Percentiles rank a stretch among this genome's conserved stretches.
Evolutionary conservation across 495 filamentous ascomycete genomes (phyloP).

Genomic region (Lindgomyces ingoldianus): DNA sequence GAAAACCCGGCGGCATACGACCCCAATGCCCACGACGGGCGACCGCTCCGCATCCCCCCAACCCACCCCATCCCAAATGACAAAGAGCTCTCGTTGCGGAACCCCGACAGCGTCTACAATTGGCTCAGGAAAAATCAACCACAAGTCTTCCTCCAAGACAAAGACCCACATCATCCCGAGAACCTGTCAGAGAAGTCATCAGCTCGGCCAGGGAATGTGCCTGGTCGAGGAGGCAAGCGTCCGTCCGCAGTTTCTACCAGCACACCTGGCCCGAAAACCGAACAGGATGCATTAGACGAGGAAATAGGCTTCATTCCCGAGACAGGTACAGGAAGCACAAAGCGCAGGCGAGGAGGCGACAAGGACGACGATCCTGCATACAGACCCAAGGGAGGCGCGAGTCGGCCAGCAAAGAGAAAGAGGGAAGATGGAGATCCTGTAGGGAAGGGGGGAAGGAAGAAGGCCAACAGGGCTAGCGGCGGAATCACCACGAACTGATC

Average conservation of each 20-base stretch:
- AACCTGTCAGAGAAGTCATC: conserved; percentile 36
- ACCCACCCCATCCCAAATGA: conserved; percentile 24
- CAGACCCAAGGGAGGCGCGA: conserved; percentile 41
- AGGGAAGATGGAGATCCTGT: conserved; percentile 51
- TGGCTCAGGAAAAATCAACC: conserved; percentile 85
- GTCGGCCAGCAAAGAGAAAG: conserved; percentile 65
- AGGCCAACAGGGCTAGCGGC: conserved; percentile 34
- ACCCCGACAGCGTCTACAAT: conserved; percentile 84
- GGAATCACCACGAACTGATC: conserved; percentile 3
- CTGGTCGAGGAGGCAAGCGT: conserved; percentile 29
- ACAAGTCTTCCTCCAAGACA: conserved; percentile 79
- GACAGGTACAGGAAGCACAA: conserved; percentile 44
- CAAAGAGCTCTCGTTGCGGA: conserved; percentile 57
- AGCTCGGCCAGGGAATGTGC: conserved; percentile 25
- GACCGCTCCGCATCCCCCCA: conserved; percentile 24
- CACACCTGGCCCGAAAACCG: conserved; percentile 45
- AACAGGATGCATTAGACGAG: conserved; percentile 55
- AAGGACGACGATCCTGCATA: conserved; percentile 61
- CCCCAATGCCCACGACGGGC: conserved; percentile 22
- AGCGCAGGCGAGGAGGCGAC: conserved; percentile 59
- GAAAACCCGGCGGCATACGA: conserved; percentile 43
- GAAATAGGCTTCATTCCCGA: conserved; percentile 54
- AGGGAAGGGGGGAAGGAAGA: conserved; percentile 39
- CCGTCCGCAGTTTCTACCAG: conserved; percentile 21
- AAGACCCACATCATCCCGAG: conserved; percentile 52